A percentile compares a stretch with the other conserved stretches of the same genome.
Conservation (phyloP, 257 asterid species). For the Nicotiana attenuata region DNA sequence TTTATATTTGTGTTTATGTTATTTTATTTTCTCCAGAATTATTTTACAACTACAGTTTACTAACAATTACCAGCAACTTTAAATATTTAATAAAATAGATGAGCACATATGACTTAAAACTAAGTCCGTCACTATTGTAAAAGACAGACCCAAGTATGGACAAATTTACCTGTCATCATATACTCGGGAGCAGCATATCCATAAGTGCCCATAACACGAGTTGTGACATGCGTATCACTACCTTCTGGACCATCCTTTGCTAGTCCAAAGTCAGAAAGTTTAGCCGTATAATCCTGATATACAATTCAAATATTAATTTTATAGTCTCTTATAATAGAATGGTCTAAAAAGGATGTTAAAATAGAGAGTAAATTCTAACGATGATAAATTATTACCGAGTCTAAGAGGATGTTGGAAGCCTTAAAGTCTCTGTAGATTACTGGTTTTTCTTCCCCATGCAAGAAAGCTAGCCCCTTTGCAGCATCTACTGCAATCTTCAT, state of each 20-base stretch:
- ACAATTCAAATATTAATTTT: neutral
- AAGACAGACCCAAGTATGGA: too few species aligned
- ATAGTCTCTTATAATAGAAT: neutral
- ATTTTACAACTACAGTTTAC: too few species aligned
- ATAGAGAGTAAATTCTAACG: neutral
- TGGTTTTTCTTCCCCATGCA: constrained; percentile 67
- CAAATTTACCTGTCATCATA: constrained; percentile 66
- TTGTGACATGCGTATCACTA: constrained; percentile 62
- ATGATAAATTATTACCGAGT: constrained; percentile 23
- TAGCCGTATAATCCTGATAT: constrained; percentile 55
- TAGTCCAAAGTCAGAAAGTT: constrained; percentile 77
- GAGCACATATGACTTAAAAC: too few species aligned
- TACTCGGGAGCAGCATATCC: constrained; percentile 95
- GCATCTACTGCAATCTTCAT: constrained; percentile 66
- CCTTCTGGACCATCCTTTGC: constrained; percentile 89
- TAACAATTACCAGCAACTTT: too few species aligned
- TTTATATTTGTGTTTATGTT: too few species aligned
- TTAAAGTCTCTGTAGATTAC: constrained; percentile 80
- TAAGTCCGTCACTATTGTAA: too few species aligned
- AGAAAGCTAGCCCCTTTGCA: constrained; percentile 79
- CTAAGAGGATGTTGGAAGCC: constrained; percentile 60
- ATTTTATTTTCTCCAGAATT: too few species aligned
- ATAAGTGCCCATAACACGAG: constrained; percentile 86
- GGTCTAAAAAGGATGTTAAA: neutral
- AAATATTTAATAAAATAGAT: too few species aligned